Base-by-base conservation (phyloP, 345 rosid species). In the Turritis glabra region DNA sequence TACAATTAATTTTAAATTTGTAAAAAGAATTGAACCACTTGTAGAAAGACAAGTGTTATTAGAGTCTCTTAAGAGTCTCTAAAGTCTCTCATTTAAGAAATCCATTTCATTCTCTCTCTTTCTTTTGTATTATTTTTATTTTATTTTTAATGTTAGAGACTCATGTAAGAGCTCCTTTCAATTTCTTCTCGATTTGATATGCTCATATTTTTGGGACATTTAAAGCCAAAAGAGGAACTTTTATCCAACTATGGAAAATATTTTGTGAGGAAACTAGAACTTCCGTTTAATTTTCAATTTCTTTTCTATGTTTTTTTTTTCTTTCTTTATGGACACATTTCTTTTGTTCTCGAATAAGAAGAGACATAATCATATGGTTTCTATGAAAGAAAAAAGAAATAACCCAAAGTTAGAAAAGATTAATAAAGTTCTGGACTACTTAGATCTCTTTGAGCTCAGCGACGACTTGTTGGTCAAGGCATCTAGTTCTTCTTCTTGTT, bases 401-500 rank as follows among this genome's bases (percentile, higher is more conserved):
- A 41, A 32, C 5, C 35, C 12, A 25, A 26, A 60, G 57, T 52
- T 68, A 68, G 63, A 52, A 30, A 61, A 52, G 30, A 62, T 6
- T 15, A 32, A 17, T 59, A n/a, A 18, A 14, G 21, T 30, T 69
- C 19, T 23, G 58, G 43, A 68, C 74, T 76, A 76, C 8, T 76
- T 41, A 69, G 70, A 30, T 69, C 27, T 69, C 32, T 62, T 44
- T 23, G 65, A 35, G 56, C 27, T n/a, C 3, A 14, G 67, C 4
- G 81, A 56, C n/a, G 25, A 52, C 4, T 50, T 60, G 35, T 77
- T 77, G 19, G 79, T 75, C 73, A 77, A 61, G 58, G 80, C 86
- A 4, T 85, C 83, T 22, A 89, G 33, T 79, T 92, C 85, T 69
- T 77, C 72, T 12, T 89, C 90, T 73, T 90, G 98, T 83, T 85